These are phyloP conservation scores for Symmetrospora coprosmae DNA, from an alignment of 768 basidiomycete genomes.

Conservation along the genomic window DNA sequence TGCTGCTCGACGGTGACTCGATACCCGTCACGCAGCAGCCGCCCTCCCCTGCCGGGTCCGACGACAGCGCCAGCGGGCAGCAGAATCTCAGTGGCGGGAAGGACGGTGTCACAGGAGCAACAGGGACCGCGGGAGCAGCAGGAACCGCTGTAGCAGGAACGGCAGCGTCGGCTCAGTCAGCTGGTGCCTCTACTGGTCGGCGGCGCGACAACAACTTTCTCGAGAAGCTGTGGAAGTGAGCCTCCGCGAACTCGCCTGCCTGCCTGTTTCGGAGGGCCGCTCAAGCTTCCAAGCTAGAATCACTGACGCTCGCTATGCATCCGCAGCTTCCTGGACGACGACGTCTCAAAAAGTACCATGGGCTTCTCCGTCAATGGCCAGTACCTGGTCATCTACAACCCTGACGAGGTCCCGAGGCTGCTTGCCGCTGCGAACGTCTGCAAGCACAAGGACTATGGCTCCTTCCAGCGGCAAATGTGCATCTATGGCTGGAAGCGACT, in stretches of 20 bases:
- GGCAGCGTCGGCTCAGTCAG: too few relatives aligned
- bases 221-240: slow-evolving; percentile 20
- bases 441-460: slow-evolving; percentile 19
- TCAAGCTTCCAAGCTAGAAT: not conserved
- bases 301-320: not conserved
- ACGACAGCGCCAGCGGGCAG: too few relatives aligned
- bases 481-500: slow-evolving; percentile 18
- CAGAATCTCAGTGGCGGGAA: too few relatives aligned
- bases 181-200: too few relatives aligned
- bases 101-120: too few relatives aligned
- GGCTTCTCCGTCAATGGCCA: slow-evolving; percentile 8
- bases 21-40: too few relatives aligned
- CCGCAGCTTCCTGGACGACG: slow-evolving; percentile 9
- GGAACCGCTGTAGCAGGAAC: too few relatives aligned
- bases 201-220: slow-evolving; percentile 19
- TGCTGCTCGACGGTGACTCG: too few relatives aligned
- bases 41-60: too few relatives aligned
- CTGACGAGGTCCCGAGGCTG: not conserved
- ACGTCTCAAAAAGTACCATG: slow-evolving; percentile 4
- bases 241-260: not conserved
- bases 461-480: slow-evolving; percentile 16
- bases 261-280: not conserved
- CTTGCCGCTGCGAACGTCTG: not conserved
- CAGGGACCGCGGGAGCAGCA: too few relatives aligned
- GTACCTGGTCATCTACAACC: slow-evolving; percentile 7